Percentiles rank a stretch among this genome's conserved stretches.
phyloP scores from a whole-genome alignment of 1,284 basidiomycete genomes.

The Sphagnurus paluster region DNA sequence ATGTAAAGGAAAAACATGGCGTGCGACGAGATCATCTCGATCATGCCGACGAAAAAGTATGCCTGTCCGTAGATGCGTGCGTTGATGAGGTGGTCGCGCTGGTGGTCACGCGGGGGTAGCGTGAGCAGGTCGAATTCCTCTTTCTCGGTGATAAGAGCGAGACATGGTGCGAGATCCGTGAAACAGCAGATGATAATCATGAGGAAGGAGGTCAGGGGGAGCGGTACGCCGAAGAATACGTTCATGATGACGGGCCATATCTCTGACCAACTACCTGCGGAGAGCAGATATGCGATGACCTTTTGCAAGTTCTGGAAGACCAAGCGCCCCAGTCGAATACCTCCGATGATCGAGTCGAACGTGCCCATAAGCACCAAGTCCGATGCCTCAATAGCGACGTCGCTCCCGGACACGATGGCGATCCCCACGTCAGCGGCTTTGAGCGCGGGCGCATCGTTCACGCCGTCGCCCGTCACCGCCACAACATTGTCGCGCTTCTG shows the following conservation, averaged over 20 bases:
- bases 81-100: constrained; percentile 21
- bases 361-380: constrained; percentile 42
- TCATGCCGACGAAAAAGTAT: constrained; percentile 19
- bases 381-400: constrained; percentile 39
- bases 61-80: constrained; percentile 19
- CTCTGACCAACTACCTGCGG: constrained; percentile 39
- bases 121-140: constrained; percentile 22
- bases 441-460: constrained; percentile 68
- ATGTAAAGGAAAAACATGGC: constrained; percentile 20
- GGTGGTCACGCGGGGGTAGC: constrained; percentile 19
- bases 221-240: constrained; percentile 18
- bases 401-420: constrained; percentile 53
- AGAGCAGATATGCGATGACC: constrained; percentile 46
- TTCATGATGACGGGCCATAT: constrained; percentile 20
- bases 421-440: constrained; percentile 59
- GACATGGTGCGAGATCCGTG: constrained; percentile 17
- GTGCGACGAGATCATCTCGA: constrained; percentile 18
- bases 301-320: constrained; percentile 72
- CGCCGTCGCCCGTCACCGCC: constrained; percentile 63
- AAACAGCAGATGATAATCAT: constrained; percentile 24
- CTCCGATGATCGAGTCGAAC: constrained; percentile 49
- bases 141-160: constrained; percentile 21
- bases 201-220: constrained; percentile 20
- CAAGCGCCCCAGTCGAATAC: constrained; percentile 59
- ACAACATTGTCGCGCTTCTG: constrained; percentile 53